Percentiles rank a stretch among this genome's conserved stretches.
phyloP scores from a whole-genome alignment of 495 filamentous ascomycete species.

The Tetracladium setigerum region DNA sequence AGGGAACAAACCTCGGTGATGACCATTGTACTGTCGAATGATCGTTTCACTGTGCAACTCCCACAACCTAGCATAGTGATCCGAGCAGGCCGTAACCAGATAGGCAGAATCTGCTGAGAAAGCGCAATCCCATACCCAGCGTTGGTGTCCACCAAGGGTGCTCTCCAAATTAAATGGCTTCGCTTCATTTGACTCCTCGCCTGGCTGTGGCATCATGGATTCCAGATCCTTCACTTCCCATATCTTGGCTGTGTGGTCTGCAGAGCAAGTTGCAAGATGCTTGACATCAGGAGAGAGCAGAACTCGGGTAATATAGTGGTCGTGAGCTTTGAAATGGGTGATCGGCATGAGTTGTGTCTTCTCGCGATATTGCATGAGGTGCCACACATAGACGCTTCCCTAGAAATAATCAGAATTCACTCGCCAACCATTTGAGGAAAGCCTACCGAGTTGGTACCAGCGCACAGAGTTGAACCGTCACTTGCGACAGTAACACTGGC shows the following conservation, averaged over 20 bases:
- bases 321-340: slow-evolving; percentile 87
- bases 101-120: slow-evolving; percentile 97
- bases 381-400: slow-evolving; percentile 97
- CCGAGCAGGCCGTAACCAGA: slow-evolving; percentile 93
- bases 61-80: slow-evolving; percentile 97
- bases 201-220: slow-evolving; percentile 15
- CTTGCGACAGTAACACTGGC: slow-evolving; percentile 92
- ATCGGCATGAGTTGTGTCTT: slow-evolving; percentile 83
- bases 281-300: slow-evolving; percentile 95
- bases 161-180: slow-evolving; percentile 72
- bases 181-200: slow-evolving; percentile 5
- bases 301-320: slow-evolving; percentile 89
- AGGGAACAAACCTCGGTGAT: slow-evolving; percentile 69
- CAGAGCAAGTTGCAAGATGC: slow-evolving; percentile 93
- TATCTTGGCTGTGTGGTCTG: slow-evolving; percentile 96
- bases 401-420: slow-evolving; percentile 26
- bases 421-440: neutral
- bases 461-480: slow-evolving; percentile 89
- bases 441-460: slow-evolving; percentile 83
- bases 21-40: slow-evolving; percentile 96
- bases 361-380: slow-evolving; percentile 75
- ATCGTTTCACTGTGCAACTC: slow-evolving; percentile 78
- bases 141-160: slow-evolving; percentile 86
- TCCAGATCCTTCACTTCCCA: slow-evolving; percentile 72
- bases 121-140: slow-evolving; percentile 99